A percentile compares a stretch with the other conserved stretches of the same genome.
Evolutionary conservation across 352 stramenopile species (phyloP).

Genomic region (Globisporangium solare): DNA sequence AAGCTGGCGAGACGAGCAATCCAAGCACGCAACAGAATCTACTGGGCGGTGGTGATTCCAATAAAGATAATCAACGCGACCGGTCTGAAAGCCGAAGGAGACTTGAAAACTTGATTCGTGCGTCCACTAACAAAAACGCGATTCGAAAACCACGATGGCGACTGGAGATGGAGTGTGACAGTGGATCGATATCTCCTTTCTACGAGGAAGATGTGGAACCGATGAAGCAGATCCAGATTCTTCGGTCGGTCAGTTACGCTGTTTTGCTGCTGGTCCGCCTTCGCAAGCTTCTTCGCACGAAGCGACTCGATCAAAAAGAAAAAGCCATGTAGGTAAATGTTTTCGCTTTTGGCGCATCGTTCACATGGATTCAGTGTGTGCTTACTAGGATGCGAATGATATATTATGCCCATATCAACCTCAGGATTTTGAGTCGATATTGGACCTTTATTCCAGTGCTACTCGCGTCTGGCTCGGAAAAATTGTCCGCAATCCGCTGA

Average conservation of each 20-base stretch:
- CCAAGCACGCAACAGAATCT: conserved; percentile 1
- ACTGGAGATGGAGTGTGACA: conserved; percentile 31
- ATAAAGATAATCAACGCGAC: conserved; percentile 23
- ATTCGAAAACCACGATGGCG: conserved; percentile 48
- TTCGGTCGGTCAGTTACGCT: conserved; percentile 29
- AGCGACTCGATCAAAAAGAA: conserved; percentile 33
- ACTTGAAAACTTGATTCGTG: conserved; percentile 32
- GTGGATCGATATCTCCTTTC: conserved; percentile 26
- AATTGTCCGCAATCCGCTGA: conserved; percentile 32
- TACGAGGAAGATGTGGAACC: conserved; percentile 13
- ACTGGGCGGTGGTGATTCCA: not conserved
- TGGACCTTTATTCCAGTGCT: conserved; percentile 61
- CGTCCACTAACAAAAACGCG: conserved; percentile 17
- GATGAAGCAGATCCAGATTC: conserved; percentile 33
- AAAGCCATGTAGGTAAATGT: conserved; percentile 24
- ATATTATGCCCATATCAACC: not conserved
- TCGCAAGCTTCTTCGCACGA: conserved; percentile 25
- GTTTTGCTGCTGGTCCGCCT: conserved; percentile 27
- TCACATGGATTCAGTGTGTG: not conserved
- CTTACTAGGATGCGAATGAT: not conserved
- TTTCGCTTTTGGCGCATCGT: not conserved
- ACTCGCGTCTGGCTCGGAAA: conserved; percentile 60
- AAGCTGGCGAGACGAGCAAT: not conserved
- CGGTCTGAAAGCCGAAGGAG: conserved; percentile 38
- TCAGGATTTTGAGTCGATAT: conserved; percentile 59